Evolutionary conservation across 2,329 filamentous ascomycete genomes (phyloP).

Genomic region (Claviceps lovelessii): DNA sequence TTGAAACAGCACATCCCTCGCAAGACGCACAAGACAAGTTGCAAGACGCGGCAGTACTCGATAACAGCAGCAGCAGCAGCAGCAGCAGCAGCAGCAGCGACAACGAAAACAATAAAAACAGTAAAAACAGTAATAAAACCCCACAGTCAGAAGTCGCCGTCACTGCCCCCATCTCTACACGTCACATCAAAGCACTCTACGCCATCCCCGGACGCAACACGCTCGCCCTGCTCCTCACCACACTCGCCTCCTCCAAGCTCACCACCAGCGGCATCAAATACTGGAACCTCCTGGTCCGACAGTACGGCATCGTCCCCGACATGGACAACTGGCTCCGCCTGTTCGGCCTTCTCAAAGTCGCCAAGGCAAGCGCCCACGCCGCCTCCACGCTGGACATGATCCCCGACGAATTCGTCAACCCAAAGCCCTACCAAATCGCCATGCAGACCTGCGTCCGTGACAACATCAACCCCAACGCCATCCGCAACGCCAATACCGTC

Average conservation of each 20-base stretch:
- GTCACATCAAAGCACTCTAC: conserved; percentile 14
- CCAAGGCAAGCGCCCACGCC: conserved; percentile 49
- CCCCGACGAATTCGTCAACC: conserved; percentile 27
- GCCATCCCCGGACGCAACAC: conserved; percentile 38
- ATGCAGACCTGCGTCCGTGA: conserved; percentile 63
- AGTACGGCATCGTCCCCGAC: conserved; percentile 55
- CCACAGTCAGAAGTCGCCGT: background rate
- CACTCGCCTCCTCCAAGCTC: conserved; percentile 45
- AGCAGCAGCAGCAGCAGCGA: too few relatives aligned
- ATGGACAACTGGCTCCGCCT: conserved; percentile 53
- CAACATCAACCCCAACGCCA: conserved; percentile 56
- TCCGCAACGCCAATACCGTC: conserved; percentile 50
- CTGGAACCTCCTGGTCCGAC: conserved; percentile 57
- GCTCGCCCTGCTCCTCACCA: conserved; percentile 55
- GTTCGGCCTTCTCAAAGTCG: conserved; percentile 50
- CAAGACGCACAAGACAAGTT: background rate
- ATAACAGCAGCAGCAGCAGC: background rate
- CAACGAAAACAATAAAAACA: background rate
- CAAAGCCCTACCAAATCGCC: conserved; percentile 53
- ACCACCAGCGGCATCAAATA: conserved; percentile 55
- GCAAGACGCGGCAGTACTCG: background rate
- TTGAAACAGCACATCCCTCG: background rate
- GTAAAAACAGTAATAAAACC: background rate
- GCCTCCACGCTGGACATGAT: conserved; percentile 44
- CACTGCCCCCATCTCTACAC: background rate